phyloP scores from a whole-genome alignment of 345 rosid species.

The Cardamine occulta region DNA sequence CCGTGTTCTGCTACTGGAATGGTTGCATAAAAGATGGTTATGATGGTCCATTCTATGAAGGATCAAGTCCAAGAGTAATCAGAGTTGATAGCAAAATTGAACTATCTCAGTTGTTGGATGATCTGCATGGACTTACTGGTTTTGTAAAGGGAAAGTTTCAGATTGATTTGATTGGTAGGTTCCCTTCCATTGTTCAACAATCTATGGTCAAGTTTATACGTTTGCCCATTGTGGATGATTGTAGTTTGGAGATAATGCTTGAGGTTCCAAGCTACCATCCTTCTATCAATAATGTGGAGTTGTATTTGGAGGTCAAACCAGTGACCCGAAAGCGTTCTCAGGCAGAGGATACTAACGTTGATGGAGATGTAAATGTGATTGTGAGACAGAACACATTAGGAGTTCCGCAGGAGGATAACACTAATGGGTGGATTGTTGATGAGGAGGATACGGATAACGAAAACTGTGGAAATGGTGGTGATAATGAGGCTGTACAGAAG shows the following conservation, averaged over 20 bases:
- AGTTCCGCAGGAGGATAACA: not conserved
- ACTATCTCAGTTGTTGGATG: constrained; percentile 4
- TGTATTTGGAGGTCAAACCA: constrained; percentile 25
- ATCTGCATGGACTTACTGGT: constrained; percentile 21
- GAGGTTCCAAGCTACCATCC: constrained; percentile 22
- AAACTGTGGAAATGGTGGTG: not conserved
- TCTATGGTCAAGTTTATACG: constrained; percentile 12
- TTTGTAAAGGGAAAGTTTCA: constrained; percentile 22
- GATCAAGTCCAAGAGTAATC: constrained; percentile 25
- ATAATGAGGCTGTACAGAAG: not conserved
- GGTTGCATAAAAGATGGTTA: constrained; percentile 22
- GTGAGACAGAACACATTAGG: not conserved
- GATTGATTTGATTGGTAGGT: constrained; percentile 11
- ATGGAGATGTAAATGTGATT: not conserved
- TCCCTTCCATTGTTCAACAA: constrained; percentile 33
- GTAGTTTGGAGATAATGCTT: constrained; percentile 27
- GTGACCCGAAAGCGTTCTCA: not conserved
- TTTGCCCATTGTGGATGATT: constrained; percentile 33
- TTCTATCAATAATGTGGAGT: not conserved
- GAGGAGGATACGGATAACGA: not conserved
- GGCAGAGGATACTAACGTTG: not conserved
- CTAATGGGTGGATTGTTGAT: not conserved
- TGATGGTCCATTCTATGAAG: constrained; percentile 36
- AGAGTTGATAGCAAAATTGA: constrained; percentile 16
- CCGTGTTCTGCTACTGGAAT: constrained; percentile 28